Conservation (phyloP, 305 asterid species). For the Fraxinus paxiana region DNA sequence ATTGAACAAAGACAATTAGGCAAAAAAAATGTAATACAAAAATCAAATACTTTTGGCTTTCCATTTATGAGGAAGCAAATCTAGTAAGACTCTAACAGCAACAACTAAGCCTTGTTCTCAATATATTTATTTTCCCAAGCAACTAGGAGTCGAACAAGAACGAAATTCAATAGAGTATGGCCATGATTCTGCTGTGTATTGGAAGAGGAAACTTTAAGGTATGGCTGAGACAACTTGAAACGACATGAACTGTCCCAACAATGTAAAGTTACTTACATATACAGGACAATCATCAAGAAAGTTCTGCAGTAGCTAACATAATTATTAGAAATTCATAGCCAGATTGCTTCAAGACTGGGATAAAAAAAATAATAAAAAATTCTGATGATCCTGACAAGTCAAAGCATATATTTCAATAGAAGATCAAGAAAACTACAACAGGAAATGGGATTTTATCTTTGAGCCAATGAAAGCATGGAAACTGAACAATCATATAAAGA, state of each 20-base stretch:
- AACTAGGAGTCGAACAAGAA: neutral
- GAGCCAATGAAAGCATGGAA: conserved; percentile 29
- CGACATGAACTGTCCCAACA: neutral
- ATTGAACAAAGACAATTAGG: conserved; percentile 36
- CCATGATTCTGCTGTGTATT: neutral
- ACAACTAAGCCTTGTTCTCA: neutral
- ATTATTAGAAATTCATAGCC: conserved; percentile 11
- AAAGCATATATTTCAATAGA: conserved; percentile 9
- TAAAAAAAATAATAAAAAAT: neutral
- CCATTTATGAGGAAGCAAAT: conserved; percentile 38
- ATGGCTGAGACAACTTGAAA: neutral
- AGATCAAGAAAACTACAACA: conserved; percentile 23
- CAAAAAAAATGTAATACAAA: conserved; percentile 34
- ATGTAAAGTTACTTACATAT: conserved; percentile 30
- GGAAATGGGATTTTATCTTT: conserved; percentile 19
- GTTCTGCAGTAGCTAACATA: conserved; percentile 11
- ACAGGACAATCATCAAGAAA: conserved; percentile 6
- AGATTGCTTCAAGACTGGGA: conserved; percentile 5
- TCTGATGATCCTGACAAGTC: conserved; percentile 19
- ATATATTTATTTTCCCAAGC: neutral
- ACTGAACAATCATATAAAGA: conserved; percentile 26
- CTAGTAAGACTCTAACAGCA: neutral
- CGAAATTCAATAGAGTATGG: neutral
- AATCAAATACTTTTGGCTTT: conserved; percentile 32
- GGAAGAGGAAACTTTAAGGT: neutral